Percentiles rank a stretch among this genome's conserved stretches.
phyloP scores from a whole-genome alignment of 1,284 basidiomycete species.

The Cerrena zonata region DNA sequence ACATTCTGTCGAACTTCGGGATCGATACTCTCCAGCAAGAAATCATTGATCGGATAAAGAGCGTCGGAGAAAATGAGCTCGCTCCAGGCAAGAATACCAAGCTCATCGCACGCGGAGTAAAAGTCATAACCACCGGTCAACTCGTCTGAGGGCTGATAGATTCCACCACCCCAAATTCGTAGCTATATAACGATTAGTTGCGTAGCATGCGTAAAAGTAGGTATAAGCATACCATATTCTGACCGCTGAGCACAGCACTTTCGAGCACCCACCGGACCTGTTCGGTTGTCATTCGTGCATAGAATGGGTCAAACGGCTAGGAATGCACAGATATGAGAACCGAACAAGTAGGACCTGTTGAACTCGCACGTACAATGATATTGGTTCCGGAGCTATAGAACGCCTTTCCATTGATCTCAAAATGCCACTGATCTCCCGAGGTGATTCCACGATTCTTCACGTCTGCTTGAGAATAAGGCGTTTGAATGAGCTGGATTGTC shows the following conservation, averaged over 20 bases:
- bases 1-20: constrained; percentile 58
- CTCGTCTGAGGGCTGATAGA: constrained; percentile 32
- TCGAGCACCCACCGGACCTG: constrained; percentile 52
- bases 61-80: constrained; percentile 62
- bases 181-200: constrained; percentile 31
- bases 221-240: constrained; percentile 48
- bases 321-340: not conserved
- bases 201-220: not conserved
- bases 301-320: constrained; percentile 52
- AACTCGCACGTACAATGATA: constrained; percentile 32
- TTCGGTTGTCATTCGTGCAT: constrained; percentile 44
- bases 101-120: constrained; percentile 55
- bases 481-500: constrained; percentile 48
- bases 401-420: constrained; percentile 49
- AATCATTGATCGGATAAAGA: constrained; percentile 51
- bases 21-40: constrained; percentile 46
- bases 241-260: constrained; percentile 48
- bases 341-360: not conserved
- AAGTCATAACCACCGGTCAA: constrained; percentile 50
- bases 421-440: constrained; percentile 56
- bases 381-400: constrained; percentile 54
- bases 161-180: constrained; percentile 55
- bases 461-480: constrained; percentile 41
- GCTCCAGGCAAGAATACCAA: constrained; percentile 61
- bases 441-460: constrained; percentile 43